A percentile compares a stretch with the other conserved stretches of the same genome.
These are phyloP conservation scores for Talaromyces islandicus DNA, from an alignment of 2,329 filamentous ascomycete species.

Conservation along the genomic window DNA sequence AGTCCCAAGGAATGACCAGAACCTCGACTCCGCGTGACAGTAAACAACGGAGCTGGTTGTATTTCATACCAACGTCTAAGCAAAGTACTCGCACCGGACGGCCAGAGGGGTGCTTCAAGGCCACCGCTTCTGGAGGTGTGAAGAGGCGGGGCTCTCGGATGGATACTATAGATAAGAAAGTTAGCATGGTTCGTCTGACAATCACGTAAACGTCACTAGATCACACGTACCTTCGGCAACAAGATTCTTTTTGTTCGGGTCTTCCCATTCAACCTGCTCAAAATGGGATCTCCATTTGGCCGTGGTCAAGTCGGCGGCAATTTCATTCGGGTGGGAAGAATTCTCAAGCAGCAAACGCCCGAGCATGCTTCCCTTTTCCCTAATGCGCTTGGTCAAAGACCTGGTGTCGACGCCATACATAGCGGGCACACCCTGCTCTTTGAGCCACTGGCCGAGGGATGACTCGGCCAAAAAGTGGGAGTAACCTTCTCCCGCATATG, in stretches of 20 bases:
- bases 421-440: constrained; percentile 89
- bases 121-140: constrained; percentile 62
- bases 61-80: constrained; percentile 96
- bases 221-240: constrained; percentile 77
- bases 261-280: constrained; percentile 77
- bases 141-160: constrained; percentile 82
- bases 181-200: background rate
- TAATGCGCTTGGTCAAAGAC: constrained; percentile 87
- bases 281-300: constrained; percentile 54
- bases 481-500: constrained; percentile 86
- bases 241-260: constrained; percentile 89
- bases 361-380: constrained; percentile 92
- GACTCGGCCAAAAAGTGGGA: constrained; percentile 90
- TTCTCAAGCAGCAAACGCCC: constrained; percentile 79
- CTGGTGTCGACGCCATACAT: constrained; percentile 94
- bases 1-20: constrained; percentile 91
- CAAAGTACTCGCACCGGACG: constrained; percentile 82
- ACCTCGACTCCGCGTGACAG: constrained; percentile 89
- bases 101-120: constrained; percentile 81
- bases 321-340: constrained; percentile 36
- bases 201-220: constrained; percentile 1
- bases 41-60: constrained; percentile 93
- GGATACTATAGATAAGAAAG: constrained; percentile 64
- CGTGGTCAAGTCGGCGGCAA: constrained; percentile 27
- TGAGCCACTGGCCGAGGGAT: constrained; percentile 89